These are phyloP conservation scores for Ceratocystis albifundus DNA, from an alignment of 2,329 filamentous ascomycete species.

Conservation along the genomic window DNA sequence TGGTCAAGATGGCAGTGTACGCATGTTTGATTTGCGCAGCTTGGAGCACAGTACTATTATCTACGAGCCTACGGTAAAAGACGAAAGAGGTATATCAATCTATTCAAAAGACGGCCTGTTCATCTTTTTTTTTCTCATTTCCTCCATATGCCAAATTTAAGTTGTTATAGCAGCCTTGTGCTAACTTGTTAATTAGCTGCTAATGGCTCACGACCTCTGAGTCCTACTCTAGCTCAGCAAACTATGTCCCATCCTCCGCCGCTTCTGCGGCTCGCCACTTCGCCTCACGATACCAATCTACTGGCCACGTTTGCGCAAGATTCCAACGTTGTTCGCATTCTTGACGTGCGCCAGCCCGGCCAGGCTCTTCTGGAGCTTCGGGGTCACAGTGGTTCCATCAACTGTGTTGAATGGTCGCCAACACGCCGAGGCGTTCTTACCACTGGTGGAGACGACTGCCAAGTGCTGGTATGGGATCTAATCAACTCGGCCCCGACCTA, in stretches of 20 bases:
- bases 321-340: slow-evolving; percentile 80
- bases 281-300: slow-evolving; percentile 87
- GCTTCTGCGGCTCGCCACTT: slow-evolving; percentile 70
- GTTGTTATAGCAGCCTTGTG: not conserved
- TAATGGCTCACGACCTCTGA: slow-evolving; percentile 49
- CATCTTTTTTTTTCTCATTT: not conserved
- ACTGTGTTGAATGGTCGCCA: slow-evolving; percentile 93
- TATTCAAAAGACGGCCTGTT: not conserved
- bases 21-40: slow-evolving; percentile 96
- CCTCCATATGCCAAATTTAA: not conserved
- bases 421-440: slow-evolving; percentile 75
- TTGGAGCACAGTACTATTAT: slow-evolving; percentile 98
- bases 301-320: slow-evolving; percentile 96
- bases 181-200: slow-evolving; percentile 32
- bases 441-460: slow-evolving; percentile 81
- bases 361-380: slow-evolving; percentile 88
- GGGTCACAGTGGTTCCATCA: slow-evolving; percentile 74
- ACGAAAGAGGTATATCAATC: slow-evolving; percentile 49
- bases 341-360: slow-evolving; percentile 91
- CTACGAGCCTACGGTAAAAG: slow-evolving; percentile 89
- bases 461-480: slow-evolving; percentile 89
- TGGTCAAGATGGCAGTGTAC: slow-evolving; percentile 90
- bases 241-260: slow-evolving; percentile 68
- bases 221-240: slow-evolving; percentile 64
- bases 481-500: slow-evolving; percentile 48